Evolutionary conservation across 768 basidiomycete species (phyloP), one percentile per base, ranked within the genome.

Genomic region (Hortiboletus campestris): DNA sequence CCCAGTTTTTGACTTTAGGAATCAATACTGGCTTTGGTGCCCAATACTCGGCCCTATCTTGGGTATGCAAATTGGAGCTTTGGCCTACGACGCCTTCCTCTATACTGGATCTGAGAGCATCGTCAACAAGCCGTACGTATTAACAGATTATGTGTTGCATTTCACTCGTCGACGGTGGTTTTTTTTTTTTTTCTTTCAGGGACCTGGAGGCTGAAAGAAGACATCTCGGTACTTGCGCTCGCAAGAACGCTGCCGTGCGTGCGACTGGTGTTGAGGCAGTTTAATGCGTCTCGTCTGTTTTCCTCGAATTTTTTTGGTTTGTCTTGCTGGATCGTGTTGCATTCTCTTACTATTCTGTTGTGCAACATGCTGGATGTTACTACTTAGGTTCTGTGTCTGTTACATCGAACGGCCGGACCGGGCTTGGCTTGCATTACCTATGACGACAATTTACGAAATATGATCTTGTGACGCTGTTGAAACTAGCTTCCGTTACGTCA

Each of bases 21-120:
- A 76, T 62, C 86, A 89, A 55, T 89, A 88, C 63, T 89, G 86
- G 87, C 57, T 89, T 35, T 89, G 88, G 87, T 82, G 82, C 60
- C 82, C 85, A 3, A 63, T 86, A 17, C 68, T 85, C 38, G 84
- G 73, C 2, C 81, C 85, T 10, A 79, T 88, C 64, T 58, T 80
- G 34, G 87, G 88, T 25, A 84, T 77, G 46, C 76, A 82, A 55
- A 64, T 71, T 6, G 88, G 82, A 13, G 74, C 76, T 5, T 67
- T 83, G 51, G 56, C 82, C 38, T 89, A 89, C 59, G 87, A 89
- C 61, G 42, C 72, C 2, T 73, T 85, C 57, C 52, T 88, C 51
- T 86, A 79, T 69, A 76, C 75, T 4, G 86, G 84, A 17, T 61
- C 75, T 5, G 84, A 87, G 51, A 80, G 78, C 48, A 63, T 80